These are phyloP conservation scores for Ophiostoma tasmaniense DNA, from an alignment of 2,329 filamentous ascomycete genomes.

Conservation along the genomic window DNA sequence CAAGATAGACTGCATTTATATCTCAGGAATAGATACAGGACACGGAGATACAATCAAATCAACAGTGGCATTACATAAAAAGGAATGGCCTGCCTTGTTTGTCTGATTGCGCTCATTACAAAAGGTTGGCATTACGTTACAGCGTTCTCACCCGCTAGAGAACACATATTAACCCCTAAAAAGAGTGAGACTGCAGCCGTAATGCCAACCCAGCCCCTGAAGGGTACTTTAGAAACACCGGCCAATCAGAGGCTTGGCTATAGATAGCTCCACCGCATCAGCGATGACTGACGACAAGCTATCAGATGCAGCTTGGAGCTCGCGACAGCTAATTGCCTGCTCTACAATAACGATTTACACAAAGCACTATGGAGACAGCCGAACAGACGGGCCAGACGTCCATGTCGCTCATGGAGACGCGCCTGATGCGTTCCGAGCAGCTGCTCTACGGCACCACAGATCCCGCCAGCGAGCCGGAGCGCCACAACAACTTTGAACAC, in stretches of 20 bases:
- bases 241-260: neutral
- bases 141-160: neutral
- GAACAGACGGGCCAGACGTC: constrained; percentile 48
- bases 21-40: neutral
- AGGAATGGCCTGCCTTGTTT: neutral
- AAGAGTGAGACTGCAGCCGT: neutral
- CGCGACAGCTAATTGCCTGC: neutral
- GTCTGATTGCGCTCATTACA: neutral
- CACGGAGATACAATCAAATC: neutral
- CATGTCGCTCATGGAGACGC: constrained; percentile 48
- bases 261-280: constrained; percentile 22
- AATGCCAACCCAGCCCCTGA: neutral
- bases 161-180: neutral
- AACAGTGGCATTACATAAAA: neutral
- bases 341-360: neutral
- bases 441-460: constrained; percentile 41
- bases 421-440: constrained; percentile 52
- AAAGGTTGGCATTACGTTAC: neutral
- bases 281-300: constrained; percentile 21
- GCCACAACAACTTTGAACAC: constrained; percentile 25
- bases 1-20: neutral
- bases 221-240: neutral
- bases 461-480: neutral
- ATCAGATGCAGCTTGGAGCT: neutral
- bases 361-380: constrained; percentile 25